Conservation (phyloP, 768 basidiomycete species). For the Cystofilobasidium macerans region DNA sequence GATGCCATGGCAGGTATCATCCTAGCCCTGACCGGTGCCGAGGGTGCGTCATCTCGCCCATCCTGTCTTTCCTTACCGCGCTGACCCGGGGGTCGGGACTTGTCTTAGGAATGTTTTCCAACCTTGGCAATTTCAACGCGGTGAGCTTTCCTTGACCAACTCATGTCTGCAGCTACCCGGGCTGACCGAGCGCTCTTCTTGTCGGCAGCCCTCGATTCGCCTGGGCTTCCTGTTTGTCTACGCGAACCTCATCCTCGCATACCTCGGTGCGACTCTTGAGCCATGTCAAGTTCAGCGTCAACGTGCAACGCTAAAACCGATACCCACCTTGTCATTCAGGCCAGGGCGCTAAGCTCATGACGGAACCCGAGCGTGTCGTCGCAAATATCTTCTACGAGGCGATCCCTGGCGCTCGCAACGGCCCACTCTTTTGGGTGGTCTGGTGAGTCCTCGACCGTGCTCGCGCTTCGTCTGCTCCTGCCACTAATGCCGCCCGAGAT, state of each 20-base stretch:
- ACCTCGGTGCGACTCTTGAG: slow-evolving; percentile 44
- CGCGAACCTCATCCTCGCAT: slow-evolving; percentile 53
- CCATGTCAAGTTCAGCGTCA: not conserved
- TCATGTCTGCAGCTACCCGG: not conserved
- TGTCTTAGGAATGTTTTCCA: slow-evolving; percentile 30
- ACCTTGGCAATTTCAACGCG: slow-evolving; percentile 58
- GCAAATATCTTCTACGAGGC: slow-evolving; percentile 53
- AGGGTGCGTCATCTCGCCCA: slow-evolving; percentile 33
- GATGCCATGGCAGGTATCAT: slow-evolving; percentile 54
- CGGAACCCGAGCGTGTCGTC: slow-evolving; percentile 46
- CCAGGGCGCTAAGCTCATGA: slow-evolving; percentile 40
- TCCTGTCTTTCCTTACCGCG: not conserved
- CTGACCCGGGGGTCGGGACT: not conserved
- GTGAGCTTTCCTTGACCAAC: slow-evolving; percentile 31
- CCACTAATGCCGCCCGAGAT: not conserved
- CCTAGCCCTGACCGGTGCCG: slow-evolving; percentile 58
- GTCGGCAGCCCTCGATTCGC: slow-evolving; percentile 4
- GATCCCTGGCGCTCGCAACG: slow-evolving; percentile 51
- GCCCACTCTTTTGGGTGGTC: slow-evolving; percentile 55
- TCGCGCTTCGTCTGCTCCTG: not conserved
- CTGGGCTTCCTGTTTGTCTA: slow-evolving; percentile 43
- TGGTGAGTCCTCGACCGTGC: slow-evolving; percentile 32
- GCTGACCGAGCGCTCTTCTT: not conserved
- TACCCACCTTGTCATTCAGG: not conserved
- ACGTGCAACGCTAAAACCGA: no score